These are phyloP conservation scores for Didymellaceae sp. DNA, from an alignment of 2,329 filamentous ascomycete genomes.

Conservation along the genomic window DNA sequence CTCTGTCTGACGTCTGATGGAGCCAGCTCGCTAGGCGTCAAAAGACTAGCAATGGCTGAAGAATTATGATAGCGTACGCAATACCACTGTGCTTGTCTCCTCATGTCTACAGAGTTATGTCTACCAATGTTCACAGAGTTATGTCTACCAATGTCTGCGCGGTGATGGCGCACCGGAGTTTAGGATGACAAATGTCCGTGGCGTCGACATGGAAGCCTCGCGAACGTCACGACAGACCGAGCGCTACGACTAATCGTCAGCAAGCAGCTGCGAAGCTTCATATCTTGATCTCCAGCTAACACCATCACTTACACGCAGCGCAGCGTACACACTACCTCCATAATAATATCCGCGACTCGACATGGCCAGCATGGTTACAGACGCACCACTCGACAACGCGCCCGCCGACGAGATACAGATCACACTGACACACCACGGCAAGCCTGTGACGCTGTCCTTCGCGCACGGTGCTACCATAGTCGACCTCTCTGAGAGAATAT, in stretches of 20 bases:
- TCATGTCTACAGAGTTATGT: no score
- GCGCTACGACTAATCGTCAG: slow-evolving; percentile 26
- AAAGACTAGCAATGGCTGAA: neutral
- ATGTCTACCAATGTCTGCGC: neutral
- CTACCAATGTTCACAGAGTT: no score
- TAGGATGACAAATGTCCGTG: slow-evolving; percentile 46
- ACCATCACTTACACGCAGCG: slow-evolving; percentile 21
- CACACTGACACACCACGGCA: slow-evolving; percentile 63
- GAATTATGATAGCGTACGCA: neutral
- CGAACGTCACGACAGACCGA: slow-evolving; percentile 42
- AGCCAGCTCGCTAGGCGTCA: neutral
- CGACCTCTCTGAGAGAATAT: slow-evolving; percentile 66
- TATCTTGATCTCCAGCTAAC: slow-evolving; percentile 42
- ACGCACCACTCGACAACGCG: slow-evolving; percentile 15
- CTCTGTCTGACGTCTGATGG: neutral
- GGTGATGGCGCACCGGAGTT: slow-evolving; percentile 3
- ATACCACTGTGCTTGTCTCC: neutral
- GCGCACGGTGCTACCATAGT: slow-evolving; percentile 59
- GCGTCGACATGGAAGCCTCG: slow-evolving; percentile 43
- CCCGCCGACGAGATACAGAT: slow-evolving; percentile 43
- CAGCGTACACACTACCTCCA: slow-evolving; percentile 1
- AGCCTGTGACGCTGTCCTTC: slow-evolving; percentile 57
- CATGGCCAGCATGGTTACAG: slow-evolving; percentile 22
- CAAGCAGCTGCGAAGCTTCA: slow-evolving; percentile 29
- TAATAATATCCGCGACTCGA: neutral